phyloP scores from a whole-genome alignment of 1,284 basidiomycete species.

The Cerioporus squamosus region DNA sequence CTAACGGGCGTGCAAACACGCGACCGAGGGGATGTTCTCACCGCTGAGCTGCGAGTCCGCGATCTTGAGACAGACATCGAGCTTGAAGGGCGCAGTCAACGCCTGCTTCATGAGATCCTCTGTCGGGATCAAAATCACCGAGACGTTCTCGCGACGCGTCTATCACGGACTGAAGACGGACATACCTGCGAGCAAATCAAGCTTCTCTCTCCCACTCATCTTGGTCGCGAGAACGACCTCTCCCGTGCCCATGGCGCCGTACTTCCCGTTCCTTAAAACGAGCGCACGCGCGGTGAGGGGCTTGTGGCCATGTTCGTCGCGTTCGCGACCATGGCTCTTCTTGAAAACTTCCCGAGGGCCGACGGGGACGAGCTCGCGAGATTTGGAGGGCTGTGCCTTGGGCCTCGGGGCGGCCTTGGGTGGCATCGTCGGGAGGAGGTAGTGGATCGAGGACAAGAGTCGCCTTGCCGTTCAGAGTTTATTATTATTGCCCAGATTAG shows the following conservation, averaged over 20 bases:
- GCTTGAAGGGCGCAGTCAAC: conserved; percentile 61
- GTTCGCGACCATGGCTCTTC: conserved; percentile 36
- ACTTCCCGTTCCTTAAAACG: conserved; percentile 72
- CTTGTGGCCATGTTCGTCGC: conserved; percentile 53
- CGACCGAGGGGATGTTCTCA: conserved; percentile 35
- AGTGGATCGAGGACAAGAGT: neutral
- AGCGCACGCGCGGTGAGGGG: conserved; percentile 74
- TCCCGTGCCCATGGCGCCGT: conserved; percentile 70
- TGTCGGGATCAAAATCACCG: conserved; percentile 31
- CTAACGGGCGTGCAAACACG: neutral
- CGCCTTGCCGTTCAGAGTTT: neutral
- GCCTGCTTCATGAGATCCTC: conserved; percentile 71
- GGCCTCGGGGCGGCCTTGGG: conserved; percentile 16
- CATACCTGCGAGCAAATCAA: conserved; percentile 75
- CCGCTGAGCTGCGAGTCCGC: conserved; percentile 73
- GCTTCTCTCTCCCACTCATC: conserved; percentile 75
- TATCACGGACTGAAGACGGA: conserved; percentile 6
- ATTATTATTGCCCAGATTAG: neutral
- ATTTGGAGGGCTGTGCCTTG: conserved; percentile 27
- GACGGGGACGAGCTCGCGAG: conserved; percentile 52
- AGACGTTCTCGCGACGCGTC: neutral
- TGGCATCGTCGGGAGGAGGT: conserved; percentile 10
- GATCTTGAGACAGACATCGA: conserved; percentile 65
- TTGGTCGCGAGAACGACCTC: conserved; percentile 60
- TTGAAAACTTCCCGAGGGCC: conserved; percentile 57